Conservation (phyloP, 345 rosid genomes). For the Physaria fendleri region DNA sequence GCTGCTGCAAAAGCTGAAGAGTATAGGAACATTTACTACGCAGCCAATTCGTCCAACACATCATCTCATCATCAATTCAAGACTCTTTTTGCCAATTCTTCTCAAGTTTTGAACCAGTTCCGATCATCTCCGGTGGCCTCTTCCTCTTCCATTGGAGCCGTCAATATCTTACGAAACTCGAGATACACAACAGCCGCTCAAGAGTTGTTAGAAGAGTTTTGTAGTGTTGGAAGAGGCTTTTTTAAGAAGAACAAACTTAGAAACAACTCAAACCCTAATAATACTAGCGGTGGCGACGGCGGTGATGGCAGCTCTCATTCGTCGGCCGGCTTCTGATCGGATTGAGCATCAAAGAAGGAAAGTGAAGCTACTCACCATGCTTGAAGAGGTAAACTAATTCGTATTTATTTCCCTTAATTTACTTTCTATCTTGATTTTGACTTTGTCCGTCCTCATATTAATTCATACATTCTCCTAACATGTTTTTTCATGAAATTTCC, state of each 20-base stretch:
- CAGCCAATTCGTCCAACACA: conserved; percentile 16
- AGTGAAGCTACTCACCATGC: conserved; percentile 90
- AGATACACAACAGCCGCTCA: conserved; percentile 71
- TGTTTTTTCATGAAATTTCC: not conserved
- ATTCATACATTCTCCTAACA: not conserved
- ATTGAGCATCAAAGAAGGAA: conserved; percentile 95
- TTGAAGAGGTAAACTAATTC: conserved; percentile 99
- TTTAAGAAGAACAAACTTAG: conserved; percentile 52
- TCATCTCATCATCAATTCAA: conserved; percentile 28
- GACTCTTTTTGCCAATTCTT: conserved; percentile 22
- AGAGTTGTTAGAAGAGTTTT: conserved; percentile 87
- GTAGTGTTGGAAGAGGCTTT: conserved; percentile 83
- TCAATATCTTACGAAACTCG: conserved; percentile 67
- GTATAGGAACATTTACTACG: conserved; percentile 35
- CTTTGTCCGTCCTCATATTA: not conserved
- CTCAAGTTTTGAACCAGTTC: conserved; percentile 31
- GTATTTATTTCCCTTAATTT: not conserved
- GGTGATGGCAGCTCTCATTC: conserved; percentile 41
- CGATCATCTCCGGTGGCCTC: conserved; percentile 22
- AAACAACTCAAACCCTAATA: conserved; percentile 57
- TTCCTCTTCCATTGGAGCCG: conserved; percentile 46
- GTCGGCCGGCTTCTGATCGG: conserved; percentile 58
- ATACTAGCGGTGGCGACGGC: conserved; percentile 35
- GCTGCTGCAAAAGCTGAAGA: conserved; percentile 86
- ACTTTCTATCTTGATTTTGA: conserved; percentile 15